phyloP scores from a whole-genome alignment of 1,284 basidiomycete genomes.

The Irpex lacteus region DNA sequence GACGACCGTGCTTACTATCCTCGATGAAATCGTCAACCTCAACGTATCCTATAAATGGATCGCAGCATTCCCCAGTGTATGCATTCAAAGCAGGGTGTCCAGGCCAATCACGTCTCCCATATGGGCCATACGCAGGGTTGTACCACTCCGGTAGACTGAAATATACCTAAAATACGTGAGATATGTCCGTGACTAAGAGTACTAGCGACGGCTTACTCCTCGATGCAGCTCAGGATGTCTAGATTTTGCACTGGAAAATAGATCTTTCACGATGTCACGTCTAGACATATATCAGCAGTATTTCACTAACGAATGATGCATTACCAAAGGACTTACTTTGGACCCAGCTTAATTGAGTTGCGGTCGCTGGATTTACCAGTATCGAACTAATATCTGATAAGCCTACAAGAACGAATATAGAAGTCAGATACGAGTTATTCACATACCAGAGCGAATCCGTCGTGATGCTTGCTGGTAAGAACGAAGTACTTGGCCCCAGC shows the following conservation, averaged over 20 bases:
- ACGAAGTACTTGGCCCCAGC: slow-evolving; percentile 66
- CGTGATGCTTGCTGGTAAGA: slow-evolving; percentile 53
- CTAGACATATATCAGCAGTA: slow-evolving; percentile 16
- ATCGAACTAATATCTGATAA: slow-evolving; percentile 36
- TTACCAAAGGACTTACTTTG: slow-evolving; percentile 22
- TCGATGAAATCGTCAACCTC: slow-evolving; percentile 49
- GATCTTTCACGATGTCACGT: slow-evolving; percentile 51
- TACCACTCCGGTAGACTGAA: slow-evolving; percentile 35
- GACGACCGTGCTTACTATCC: slow-evolving; percentile 27
- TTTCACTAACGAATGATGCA: not conserved
- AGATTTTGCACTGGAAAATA: slow-evolving; percentile 46
- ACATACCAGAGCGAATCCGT: slow-evolving; percentile 41
- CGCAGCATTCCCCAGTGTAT: slow-evolving; percentile 44
- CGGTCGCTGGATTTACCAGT: slow-evolving; percentile 49
- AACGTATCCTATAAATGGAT: slow-evolving; percentile 53
- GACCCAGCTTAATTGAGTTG: slow-evolving; percentile 46
- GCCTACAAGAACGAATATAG: too few relatives aligned
- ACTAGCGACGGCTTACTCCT: slow-evolving; percentile 33
- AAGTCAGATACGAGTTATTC: not conserved
- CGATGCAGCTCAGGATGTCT: slow-evolving; percentile 48
- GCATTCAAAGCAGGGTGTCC: slow-evolving; percentile 53
- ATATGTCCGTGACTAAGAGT: not conserved
- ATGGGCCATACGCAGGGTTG: slow-evolving; percentile 49
- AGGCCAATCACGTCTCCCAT: slow-evolving; percentile 50
- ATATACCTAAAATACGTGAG: slow-evolving; percentile 15